Conservation (phyloP, 1,284 basidiomycete species). For the Agaricales sp. region DNA sequence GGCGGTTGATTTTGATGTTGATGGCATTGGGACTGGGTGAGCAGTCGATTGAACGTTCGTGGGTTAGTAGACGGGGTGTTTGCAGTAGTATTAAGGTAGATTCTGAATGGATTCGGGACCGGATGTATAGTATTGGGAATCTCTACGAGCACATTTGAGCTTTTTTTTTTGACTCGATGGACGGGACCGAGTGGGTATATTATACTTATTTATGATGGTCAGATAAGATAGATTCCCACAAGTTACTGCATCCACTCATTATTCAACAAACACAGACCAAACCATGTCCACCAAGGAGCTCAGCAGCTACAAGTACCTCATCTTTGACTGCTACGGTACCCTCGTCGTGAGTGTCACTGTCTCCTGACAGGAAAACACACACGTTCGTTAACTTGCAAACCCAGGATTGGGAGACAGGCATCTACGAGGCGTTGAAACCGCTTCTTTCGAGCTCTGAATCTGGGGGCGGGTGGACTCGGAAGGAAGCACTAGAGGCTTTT, state of each 20-base stretch:
- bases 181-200: too few species aligned
- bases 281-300: constrained; percentile 16
- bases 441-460: constrained; percentile 34
- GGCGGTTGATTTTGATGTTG: background rate
- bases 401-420: constrained; percentile 65
- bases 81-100: too few species aligned
- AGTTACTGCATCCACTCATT: background rate
- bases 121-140: background rate
- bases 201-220: background rate
- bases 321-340: constrained; percentile 67
- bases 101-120: background rate
- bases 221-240: background rate
- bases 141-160: background rate
- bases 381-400: constrained; percentile 4
- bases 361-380: background rate
- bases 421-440: constrained; percentile 41
- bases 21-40: too few species aligned
- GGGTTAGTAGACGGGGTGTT: background rate
- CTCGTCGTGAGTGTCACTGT: constrained; percentile 32
- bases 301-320: constrained; percentile 37
- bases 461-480: constrained; percentile 34
- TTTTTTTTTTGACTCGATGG: background rate
- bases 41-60: too few species aligned
- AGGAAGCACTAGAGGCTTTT: constrained; percentile 44
- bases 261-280: background rate